Percentiles rank a stretch among this genome's conserved stretches.
Evolutionary conservation across 768 basidiomycete genomes (phyloP).

Genomic region (Auriscalpium microsporum): DNA sequence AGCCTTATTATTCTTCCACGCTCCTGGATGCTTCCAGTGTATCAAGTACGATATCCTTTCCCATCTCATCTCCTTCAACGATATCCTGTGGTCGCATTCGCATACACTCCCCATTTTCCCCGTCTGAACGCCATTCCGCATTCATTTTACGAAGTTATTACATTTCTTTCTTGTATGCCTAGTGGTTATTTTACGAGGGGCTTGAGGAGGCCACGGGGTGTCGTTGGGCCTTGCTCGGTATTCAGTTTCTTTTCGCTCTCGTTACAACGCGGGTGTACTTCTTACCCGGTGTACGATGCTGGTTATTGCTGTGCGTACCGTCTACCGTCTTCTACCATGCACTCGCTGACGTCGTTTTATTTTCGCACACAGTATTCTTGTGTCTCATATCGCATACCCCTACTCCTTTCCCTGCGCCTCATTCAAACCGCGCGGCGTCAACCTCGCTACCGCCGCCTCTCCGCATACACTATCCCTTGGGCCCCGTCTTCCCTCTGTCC

Average conservation of each 20-base stretch:
- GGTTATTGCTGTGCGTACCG: conserved; percentile 11
- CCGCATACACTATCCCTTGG: background rate
- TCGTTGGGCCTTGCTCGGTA: background rate
- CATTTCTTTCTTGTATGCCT: conserved; percentile 10
- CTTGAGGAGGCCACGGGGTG: conserved; percentile 6
- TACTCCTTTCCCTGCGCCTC: background rate
- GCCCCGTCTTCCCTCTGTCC: background rate
- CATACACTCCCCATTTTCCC: conserved; percentile 4
- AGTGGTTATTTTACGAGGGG: conserved; percentile 3
- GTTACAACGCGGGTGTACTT: background rate
- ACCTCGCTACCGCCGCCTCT: background rate
- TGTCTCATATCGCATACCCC: conserved; percentile 4
- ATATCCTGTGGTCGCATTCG: background rate
- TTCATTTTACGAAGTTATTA: conserved; percentile 15
- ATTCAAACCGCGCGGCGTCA: background rate
- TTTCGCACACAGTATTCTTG: background rate
- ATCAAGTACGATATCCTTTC: conserved; percentile 15
- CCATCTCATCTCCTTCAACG: conserved; percentile 1
- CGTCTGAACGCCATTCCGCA: conserved; percentile 1
- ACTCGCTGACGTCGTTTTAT: background rate
- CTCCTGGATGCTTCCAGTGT: conserved; percentile 12
- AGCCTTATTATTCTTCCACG: conserved; percentile 5
- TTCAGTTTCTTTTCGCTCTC: conserved; percentile 7
- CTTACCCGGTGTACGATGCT: conserved; percentile 11
- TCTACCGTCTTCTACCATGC: background rate